A percentile compares a stretch with the other conserved stretches of the same genome.
Evolutionary conservation across 805 yeast species (phyloP).

Genomic region (Barnettozyma vustinii): DNA sequence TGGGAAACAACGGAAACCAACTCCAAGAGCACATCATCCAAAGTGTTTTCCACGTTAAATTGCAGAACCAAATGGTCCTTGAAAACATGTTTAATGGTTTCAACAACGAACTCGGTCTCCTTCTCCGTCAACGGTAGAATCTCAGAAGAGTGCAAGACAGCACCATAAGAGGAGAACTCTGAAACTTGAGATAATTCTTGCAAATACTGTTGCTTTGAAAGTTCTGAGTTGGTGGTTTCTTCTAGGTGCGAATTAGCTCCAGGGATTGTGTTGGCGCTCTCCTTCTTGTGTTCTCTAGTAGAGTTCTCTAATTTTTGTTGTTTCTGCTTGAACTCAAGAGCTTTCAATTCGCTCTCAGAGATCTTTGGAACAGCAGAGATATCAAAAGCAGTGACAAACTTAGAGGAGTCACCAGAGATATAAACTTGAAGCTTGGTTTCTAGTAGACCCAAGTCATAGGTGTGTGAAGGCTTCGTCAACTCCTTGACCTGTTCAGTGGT

Average conservation of each 20-base stretch:
- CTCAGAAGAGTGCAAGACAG: conserved; percentile 64
- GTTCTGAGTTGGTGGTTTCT: conserved; percentile 25
- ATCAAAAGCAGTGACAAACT: conserved; percentile 58
- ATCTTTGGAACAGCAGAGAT: conserved; percentile 59
- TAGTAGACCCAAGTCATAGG: conserved; percentile 68
- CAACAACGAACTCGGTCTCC: conserved; percentile 90
- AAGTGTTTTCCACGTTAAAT: conserved; percentile 79
- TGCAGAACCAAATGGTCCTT: conserved; percentile 70
- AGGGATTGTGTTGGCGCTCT: not conserved
- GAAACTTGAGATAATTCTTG: conserved; percentile 66
- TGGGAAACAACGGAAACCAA: conserved; percentile 68
- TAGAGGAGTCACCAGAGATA: conserved; percentile 40
- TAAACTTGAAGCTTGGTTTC: conserved; percentile 75
- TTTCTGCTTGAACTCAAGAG: conserved; percentile 55
- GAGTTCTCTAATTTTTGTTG: conserved; percentile 29
- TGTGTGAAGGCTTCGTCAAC: conserved; percentile 61
- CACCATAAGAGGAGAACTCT: conserved; percentile 70
- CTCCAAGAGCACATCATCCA: conserved; percentile 69
- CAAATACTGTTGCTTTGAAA: conserved; percentile 59
- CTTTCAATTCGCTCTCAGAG: conserved; percentile 63
- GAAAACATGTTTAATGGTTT: conserved; percentile 78
- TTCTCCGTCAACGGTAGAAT: conserved; percentile 73
- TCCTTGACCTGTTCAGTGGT: conserved; percentile 33
- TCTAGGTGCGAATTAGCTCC: conserved; percentile 8
- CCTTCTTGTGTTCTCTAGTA: conserved; percentile 6